Percentiles rank a stretch among this genome's conserved stretches.
phyloP scores from a whole-genome alignment of 768 basidiomycete genomes.

The Psilocybe sp. region DNA sequence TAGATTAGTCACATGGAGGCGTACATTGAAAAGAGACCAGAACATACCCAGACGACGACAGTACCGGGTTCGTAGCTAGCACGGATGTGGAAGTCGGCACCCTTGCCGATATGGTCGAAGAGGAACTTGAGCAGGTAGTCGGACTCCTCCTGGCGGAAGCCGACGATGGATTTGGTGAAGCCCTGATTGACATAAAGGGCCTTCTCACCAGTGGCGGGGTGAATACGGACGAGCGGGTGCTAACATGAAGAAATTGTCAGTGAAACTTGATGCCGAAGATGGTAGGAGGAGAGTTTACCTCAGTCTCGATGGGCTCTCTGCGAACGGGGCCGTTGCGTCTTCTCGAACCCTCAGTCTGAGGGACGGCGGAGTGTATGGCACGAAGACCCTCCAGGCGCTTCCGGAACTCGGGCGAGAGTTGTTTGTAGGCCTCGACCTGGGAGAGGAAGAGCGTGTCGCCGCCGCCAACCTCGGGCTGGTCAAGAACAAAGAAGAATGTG shows the following conservation, averaged over 20 bases:
- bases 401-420: slow-evolving; percentile 55
- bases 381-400: slow-evolving; percentile 55
- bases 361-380: slow-evolving; percentile 54
- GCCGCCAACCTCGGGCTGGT: slow-evolving; percentile 39
- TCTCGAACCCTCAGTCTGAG: slow-evolving; percentile 46
- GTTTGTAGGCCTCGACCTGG: slow-evolving; percentile 57
- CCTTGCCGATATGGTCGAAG: slow-evolving; percentile 50
- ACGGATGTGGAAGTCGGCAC: slow-evolving; percentile 48
- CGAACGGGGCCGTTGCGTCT: slow-evolving; percentile 43
- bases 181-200: slow-evolving; percentile 56
- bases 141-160: slow-evolving; percentile 53
- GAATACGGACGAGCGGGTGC: slow-evolving; percentile 56
- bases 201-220: slow-evolving; percentile 64
- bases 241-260: slow-evolving; percentile 7
- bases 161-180: slow-evolving; percentile 54
- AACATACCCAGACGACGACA: slow-evolving; percentile 52
- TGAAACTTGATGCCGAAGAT: no score
- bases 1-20: background rate
- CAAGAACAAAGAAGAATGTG: slow-evolving; percentile 56
- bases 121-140: slow-evolving; percentile 54
- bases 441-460: slow-evolving; percentile 59
- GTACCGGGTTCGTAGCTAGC: slow-evolving; percentile 51
- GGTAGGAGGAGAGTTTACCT: slow-evolving; percentile 1
- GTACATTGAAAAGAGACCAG: background rate
- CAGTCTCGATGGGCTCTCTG: slow-evolving; percentile 43